Evolutionary conservation across 176 grass and related monocot species (phyloP), one percentile per base, ranked within the genome.

Genomic region (Alopecurus myosuroides): DNA sequence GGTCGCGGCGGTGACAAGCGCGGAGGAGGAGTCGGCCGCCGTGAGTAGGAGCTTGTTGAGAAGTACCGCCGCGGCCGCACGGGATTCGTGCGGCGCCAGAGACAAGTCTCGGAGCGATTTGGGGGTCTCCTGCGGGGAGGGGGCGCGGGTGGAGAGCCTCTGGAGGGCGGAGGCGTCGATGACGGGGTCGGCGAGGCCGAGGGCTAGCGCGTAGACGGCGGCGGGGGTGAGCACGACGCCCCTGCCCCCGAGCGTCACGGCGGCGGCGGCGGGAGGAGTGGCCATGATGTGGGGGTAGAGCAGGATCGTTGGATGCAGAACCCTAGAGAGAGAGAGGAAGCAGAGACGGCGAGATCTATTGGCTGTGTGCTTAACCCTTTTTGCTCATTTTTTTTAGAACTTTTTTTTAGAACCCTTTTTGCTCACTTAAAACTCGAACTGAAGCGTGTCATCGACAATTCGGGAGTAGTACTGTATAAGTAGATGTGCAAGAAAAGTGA

Each of bases 41-140:
- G 93, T 87, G 41, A 91, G 31, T 18, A 99, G 67, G 17, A 99
- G 88, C 84, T 96, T 99, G 89, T 99, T 96, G 41, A 96, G 90
- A 3, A 99, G 88, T 18, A 99, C 91, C 3, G 76, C 88, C 1
- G 92, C 78, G 26, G 97, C 57, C 10, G 97, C 93, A 53, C 89
- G 91, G 49, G 91, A 90, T 31, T 92, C 87, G 36, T 44, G 23
- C 11, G 77, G 34, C 1, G 89, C 11, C 52, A 96, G n/a, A 12
- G 73, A 36, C 14, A 83, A 23, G 56, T 25, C 61, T 20, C 1
- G 26, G 75, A 85, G 84, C 3, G 49, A 36, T 6, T 22, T 34
- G 11, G 87, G 88, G 31, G 78, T 39, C 62, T 86, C 84, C 64
- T 90, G 72, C 5, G 88, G 64, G 42, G 80, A 71, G 12, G 57